Percentiles rank a stretch among this genome's conserved stretches.
Conservation (phyloP, 106 monocot genomes). For the Allium fistulosum region DNA sequence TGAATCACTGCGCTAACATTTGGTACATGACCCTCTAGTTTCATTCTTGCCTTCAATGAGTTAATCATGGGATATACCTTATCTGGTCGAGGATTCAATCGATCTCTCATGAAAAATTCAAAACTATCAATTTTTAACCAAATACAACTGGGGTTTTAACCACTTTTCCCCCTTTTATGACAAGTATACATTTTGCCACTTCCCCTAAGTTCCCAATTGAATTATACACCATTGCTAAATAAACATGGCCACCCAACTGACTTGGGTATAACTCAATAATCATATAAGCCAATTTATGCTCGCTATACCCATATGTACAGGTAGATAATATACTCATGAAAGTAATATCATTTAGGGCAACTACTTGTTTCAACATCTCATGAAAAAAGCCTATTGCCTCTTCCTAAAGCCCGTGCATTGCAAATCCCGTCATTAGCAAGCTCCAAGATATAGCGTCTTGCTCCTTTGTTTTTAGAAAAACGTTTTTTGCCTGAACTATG, state of each 20-base stretch:
- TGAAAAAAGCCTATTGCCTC: conserved; percentile 16
- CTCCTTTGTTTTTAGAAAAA: conserved; percentile 18
- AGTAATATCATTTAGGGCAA: conserved; percentile 18
- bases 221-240: conserved; percentile 11
- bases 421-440: conserved; percentile 15
- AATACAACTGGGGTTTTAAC: conserved; percentile 28
- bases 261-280: conserved; percentile 18
- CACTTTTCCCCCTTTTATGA: conserved; percentile 18
- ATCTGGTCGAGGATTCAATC: conserved; percentile 7
- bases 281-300: conserved; percentile 7
- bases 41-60: conserved; percentile 7
- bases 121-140: conserved; percentile 23
- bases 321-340: conserved; percentile 28
- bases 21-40: conserved; percentile 15
- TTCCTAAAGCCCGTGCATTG: conserved; percentile 10
- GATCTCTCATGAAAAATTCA: conserved; percentile 32
- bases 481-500: conserved; percentile 6
- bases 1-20: conserved; percentile 14
- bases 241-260: conserved; percentile 21
- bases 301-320: conserved; percentile 16
- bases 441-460: conserved; percentile 27
- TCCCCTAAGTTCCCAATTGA: conserved; percentile 17
- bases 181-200: conserved; percentile 14
- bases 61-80: conserved; percentile 19
- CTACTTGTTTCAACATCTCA: conserved; percentile 13